Percentiles rank a stretch among this genome's conserved stretches.
Conservation (phyloP, 2,329 filamentous ascomycete genomes). For the Pseudogymnoascus sp. region DNA sequence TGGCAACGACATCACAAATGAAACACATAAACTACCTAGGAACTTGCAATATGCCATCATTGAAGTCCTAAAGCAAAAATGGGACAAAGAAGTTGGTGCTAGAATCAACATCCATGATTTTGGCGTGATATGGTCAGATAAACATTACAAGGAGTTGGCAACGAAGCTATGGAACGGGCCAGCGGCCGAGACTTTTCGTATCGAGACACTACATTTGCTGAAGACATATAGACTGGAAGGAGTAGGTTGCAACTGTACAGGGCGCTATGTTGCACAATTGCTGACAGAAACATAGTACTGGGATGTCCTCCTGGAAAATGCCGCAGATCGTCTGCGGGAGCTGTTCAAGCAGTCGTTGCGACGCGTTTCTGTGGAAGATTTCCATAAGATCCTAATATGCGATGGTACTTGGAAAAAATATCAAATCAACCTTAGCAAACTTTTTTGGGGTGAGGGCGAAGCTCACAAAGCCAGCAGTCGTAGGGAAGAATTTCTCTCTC, state of each 20-base stretch:
- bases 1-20: neutral
- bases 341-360: neutral
- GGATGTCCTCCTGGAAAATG: neutral
- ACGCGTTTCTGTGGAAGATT: neutral
- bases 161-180: neutral
- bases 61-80: neutral
- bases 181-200: neutral
- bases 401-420: too few relatives aligned
- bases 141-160: neutral
- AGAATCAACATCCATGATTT: neutral
- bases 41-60: neutral
- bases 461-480: neutral
- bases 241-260: neutral
- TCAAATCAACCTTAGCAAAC: neutral
- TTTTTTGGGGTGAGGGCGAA: neutral
- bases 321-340: neutral
- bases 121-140: neutral
- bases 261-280: neutral
- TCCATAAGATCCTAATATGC: neutral
- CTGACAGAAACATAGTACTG: neutral
- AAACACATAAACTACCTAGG: neutral
- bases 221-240: neutral
- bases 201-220: neutral
- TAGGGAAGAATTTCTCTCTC: neutral
- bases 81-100: neutral